Percentiles rank a stretch among this genome's conserved stretches.
These are phyloP conservation scores for Chionographis japonica DNA, from an alignment of 106 monocot genomes.

Conservation along the genomic window DNA sequence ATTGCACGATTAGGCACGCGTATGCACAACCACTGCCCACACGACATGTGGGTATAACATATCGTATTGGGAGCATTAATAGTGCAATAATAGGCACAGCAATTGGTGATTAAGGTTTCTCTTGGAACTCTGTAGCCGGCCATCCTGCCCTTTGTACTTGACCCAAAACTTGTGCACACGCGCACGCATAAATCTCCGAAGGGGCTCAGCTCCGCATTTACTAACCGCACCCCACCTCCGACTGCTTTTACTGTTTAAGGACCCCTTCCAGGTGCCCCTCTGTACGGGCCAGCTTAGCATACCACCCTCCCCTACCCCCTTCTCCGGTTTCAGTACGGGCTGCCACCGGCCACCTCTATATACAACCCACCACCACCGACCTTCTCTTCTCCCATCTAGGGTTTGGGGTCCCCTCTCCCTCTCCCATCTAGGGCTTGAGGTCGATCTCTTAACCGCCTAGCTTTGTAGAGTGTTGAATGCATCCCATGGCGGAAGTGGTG, in stretches of 20 bases:
- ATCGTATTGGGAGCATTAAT: too few species aligned
- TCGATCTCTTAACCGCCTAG: too few species aligned
- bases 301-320: not conserved
- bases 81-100: not conserved
- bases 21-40: too few species aligned
- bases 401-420: not conserved
- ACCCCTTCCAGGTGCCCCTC: conserved; percentile 15
- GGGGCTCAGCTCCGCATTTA: conserved; percentile 18
- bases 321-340: conserved; percentile 13
- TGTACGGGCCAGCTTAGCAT: not conserved
- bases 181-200: conserved; percentile 20
- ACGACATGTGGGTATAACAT: too few species aligned
- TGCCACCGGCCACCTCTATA: conserved; percentile 2
- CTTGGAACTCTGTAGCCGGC: conserved; percentile 10
- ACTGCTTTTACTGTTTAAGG: conserved; percentile 12
- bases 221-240: not conserved
- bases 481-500: conserved; percentile 21
- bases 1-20: too few species aligned
- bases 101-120: conserved; percentile 4
- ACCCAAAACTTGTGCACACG: conserved; percentile 14
- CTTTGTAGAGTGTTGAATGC: not conserved
- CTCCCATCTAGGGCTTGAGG: too few species aligned
- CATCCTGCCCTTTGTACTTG: not conserved
- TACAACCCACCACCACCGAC: not conserved
- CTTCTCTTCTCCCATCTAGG: not conserved